Base-by-base conservation (phyloP, 2,329 filamentous ascomycete genomes). In the Knufia petricola region DNA sequence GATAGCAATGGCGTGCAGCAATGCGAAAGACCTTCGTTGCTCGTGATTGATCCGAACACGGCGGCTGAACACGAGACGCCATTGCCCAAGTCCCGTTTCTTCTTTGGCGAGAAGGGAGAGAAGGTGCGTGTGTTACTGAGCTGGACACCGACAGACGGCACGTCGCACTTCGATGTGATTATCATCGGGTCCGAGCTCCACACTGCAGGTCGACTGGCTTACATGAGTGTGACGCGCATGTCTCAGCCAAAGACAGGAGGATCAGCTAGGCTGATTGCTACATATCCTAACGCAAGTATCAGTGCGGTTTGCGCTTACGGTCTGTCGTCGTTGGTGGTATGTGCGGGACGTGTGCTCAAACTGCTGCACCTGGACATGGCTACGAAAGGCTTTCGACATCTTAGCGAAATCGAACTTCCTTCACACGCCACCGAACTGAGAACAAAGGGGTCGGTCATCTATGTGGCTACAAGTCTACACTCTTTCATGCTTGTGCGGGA, bases 381-480 rank as follows among this genome's bases (percentile, higher is more conserved):
- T 4, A 58, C 61, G 19, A 62, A 62, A 45, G 69, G 65, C 55
- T 74, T 71, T 66, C 59, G 59, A 26, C 64, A 62, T 24, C 60
- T 63, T 2, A 65, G 66, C 21, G 60, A 63, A 15, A 65, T 64
- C 50, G 58, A 63, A 9, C 58, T 77, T 6, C 67, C 71, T 2
- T 78, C 75, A 2, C 62, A 69, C 1, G 76, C 70, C 2, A 63
- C 75, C 4, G 67, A 73, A 6, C 65, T 81, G 36, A 73, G 72
- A 1, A 66, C 72, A 12, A 62, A 65, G 7, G 62, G 63, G 1
- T 63, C 66, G 1, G 67, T 69, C 20, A 68, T 82, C 23, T 73
- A 77, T 51, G 66, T 80, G 40, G 74, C 77, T 1, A 81, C 76
- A 1, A 61, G 68, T 2, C 62, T 66, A 32, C 73, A 81, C 52